Base-by-base conservation (phyloP, 1,284 basidiomycete genomes). In the Ceratobasidium sp. region DNA sequence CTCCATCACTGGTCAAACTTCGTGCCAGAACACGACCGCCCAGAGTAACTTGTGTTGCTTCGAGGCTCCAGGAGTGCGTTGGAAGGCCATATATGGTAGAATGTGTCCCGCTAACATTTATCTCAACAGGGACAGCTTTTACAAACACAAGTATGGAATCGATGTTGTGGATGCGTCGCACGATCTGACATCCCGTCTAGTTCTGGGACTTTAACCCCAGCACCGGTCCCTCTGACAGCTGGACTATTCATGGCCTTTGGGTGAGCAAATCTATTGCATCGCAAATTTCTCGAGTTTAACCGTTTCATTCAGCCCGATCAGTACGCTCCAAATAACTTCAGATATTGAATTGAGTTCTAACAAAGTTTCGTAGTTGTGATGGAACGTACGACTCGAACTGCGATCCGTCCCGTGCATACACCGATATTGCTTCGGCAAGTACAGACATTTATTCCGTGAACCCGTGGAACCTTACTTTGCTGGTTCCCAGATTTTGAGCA, bases 341-440 rank as follows among this genome's bases (percentile, higher is more conserved):
- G 23, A 21, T 28, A 16, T 4, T n/a, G 14, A 23, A n/a, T 23
- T 2, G 10, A 26, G 26, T 52, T 0, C 45, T 50, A 28, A 55
- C 36, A 2, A 9, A 28, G 3, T 3, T 53, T 30, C 74, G n/a
- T 74, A 91, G 89, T 77, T 93, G 92, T 77, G 90, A 93, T 79
- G 85, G 85, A 18, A 86, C 87, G 4, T 93, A 86, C 78, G 76
- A 80, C 3, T 78, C 85, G 74, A 84, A 84, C 77, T 94, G 92
- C 77, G 92, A 92, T 78, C 76, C 87, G 0, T 85, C 86, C n/a
- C 84, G 91, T 26, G 84, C 80, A 41, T 88, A 92, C 77, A 86
- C 83, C 30, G 81, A 85, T 76, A 89, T 93, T 72, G 70, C 83
- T 21, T 76, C 80, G 23, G 87, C 89, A 74, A 64, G 84, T 78